Evolutionary conservation across 2,329 filamentous ascomycete genomes (phyloP), one percentile per base, ranked within the genome.

Genomic region (Monosporascus sp.): DNA sequence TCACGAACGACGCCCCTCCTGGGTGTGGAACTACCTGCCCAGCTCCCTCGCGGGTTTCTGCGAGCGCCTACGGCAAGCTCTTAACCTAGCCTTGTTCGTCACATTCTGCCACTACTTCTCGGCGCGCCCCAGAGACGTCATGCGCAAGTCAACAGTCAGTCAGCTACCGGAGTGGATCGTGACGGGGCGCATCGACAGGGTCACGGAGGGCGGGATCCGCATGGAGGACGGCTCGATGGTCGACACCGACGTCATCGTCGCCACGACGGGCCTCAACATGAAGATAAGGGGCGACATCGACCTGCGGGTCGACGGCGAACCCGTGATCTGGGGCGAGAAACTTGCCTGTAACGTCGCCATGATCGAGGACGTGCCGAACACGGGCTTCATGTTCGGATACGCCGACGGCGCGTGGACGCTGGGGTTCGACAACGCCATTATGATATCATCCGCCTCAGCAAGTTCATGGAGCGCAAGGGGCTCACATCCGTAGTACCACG

Each of bases 341-440:
- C 86, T 79, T 64, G 66, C 80, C 14, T 89, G 85, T 85, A 81
- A 81, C 61, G 79, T 79, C 5, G 71, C 77, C 52, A 87, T 89
- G 85, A 66, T 89, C 1, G 79, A 87, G 58, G 82, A 80, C 48
- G 65, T 88, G 1, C 86, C 87, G 6, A 90, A 89, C 62, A 70
- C 80, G 2, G 75, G 76, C 1, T 75, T 83, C 50, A 72, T 87
- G 37, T 74, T 86, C 44, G 87, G 86, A 8, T 89, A 89, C 65
- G 79, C 82, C 20, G 82, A 85, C 47, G 78, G 80, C 0, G 80
- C 79, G 0, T 90, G 86, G 86, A 89, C 86, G 0, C 77, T 87
- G 0, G 85, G 85, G 3, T 79, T 82, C 0, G 85, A 86, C 50
- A 73, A 76, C 2, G 74, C 77, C 2, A 73, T 72, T 1, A 71